Evolutionary conservation across 2,329 filamentous ascomycete species (phyloP).

Genomic region (Phialocephala subalpina): DNA sequence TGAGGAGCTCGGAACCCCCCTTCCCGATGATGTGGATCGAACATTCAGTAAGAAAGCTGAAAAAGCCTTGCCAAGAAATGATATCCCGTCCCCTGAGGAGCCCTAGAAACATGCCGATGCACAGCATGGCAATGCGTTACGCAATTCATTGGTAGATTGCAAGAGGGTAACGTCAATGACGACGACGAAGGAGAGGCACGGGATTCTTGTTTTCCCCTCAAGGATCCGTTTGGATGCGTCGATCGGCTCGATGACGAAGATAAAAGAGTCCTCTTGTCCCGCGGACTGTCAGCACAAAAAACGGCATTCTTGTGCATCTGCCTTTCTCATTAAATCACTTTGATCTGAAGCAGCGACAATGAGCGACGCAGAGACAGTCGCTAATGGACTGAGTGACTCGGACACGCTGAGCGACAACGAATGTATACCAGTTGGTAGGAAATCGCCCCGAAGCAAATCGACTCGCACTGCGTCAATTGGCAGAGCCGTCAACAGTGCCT

Average conservation of each 20-base stretch:
- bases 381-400: slow-evolving; percentile 2
- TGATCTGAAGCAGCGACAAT: slow-evolving; percentile 10
- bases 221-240: not conserved
- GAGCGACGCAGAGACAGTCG: slow-evolving; percentile 4
- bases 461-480: too few species aligned
- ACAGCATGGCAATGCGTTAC: slow-evolving; percentile 6
- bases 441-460: not conserved
- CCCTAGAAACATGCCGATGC: not conserved
- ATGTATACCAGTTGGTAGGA: not conserved
- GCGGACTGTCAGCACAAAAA: too few species aligned
- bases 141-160: not conserved
- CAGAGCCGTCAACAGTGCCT: too few species aligned
- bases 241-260: too few species aligned
- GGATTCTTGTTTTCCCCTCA: slow-evolving; percentile 4
- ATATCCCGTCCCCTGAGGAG: slow-evolving; percentile 1
- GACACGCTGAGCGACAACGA: slow-evolving; percentile 3
- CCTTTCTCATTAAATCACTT: not conserved
- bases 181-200: not conserved
- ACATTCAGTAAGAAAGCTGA: slow-evolving; percentile 1
- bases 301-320: too few species aligned
- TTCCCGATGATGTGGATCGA: slow-evolving; percentile 3
- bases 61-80: not conserved
- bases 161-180: slow-evolving; percentile 2
- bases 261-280: too few species aligned
- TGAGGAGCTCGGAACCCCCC: not conserved